Evolutionary conservation across 2,329 filamentous ascomycete genomes (phyloP).

Genomic region (Phaeosphaeria sp.): DNA sequence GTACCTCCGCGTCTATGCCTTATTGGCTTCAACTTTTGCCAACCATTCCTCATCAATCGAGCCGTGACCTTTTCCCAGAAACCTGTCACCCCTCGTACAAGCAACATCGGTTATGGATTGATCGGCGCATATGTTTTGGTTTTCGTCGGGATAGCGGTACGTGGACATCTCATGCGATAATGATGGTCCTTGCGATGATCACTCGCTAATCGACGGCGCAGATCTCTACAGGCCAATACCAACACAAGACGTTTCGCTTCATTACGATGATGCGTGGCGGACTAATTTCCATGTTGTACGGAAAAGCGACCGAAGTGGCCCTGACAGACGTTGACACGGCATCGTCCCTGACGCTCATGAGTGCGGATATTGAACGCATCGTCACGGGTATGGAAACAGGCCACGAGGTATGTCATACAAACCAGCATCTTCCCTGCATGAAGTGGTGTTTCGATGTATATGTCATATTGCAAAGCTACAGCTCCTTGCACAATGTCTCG

Average conservation of each 20-base stretch:
- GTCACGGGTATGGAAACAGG: conserved; percentile 43
- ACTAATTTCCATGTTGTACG: conserved; percentile 46
- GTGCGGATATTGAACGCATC: conserved; percentile 46
- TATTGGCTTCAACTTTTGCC: conserved; percentile 48
- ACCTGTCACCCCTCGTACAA: conserved; percentile 16
- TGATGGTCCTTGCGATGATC: not conserved
- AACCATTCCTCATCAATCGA: conserved; percentile 45
- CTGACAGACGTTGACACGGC: conserved; percentile 40
- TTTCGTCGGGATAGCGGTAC: conserved; percentile 43
- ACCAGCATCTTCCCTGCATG: not conserved
- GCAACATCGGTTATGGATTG: conserved; percentile 42
- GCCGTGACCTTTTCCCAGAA: conserved; percentile 38
- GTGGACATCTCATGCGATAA: conserved; percentile 9
- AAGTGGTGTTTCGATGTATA: not conserved
- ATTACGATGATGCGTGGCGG: conserved; percentile 47
- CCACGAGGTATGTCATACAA: conserved; percentile 28
- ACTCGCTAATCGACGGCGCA: conserved; percentile 21
- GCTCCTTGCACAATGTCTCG: not conserved
- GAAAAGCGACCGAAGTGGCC: conserved; percentile 37
- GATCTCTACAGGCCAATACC: conserved; percentile 44
- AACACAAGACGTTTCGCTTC: conserved; percentile 42
- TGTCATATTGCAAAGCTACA: not conserved
- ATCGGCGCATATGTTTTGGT: conserved; percentile 45
- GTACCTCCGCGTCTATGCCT: conserved; percentile 36
- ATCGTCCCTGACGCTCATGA: conserved; percentile 45